Evolutionary conservation across 1,284 basidiomycete genomes (phyloP).

Genomic region (Anthracocystis setariae): DNA sequence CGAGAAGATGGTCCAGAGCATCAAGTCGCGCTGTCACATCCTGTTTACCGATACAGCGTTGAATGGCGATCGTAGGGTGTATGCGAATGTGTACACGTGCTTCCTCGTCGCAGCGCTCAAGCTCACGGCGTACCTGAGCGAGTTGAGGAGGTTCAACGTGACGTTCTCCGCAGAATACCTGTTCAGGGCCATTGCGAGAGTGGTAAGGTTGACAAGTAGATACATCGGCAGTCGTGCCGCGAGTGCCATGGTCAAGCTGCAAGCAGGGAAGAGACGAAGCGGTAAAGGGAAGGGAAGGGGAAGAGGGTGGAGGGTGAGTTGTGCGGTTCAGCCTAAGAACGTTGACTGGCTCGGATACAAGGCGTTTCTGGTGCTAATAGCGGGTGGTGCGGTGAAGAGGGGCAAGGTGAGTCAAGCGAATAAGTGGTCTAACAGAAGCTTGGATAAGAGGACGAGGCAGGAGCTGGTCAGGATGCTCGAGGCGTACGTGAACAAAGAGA

Average conservation of each 20-base stretch:
- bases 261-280: neutral
- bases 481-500: neutral
- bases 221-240: slow-evolving; percentile 28
- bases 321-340: slow-evolving; percentile 19
- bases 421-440: neutral
- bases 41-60: slow-evolving; percentile 81
- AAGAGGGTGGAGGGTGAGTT: slow-evolving; percentile 26
- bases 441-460: slow-evolving; percentile 12
- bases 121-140: slow-evolving; percentile 79
- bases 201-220: slow-evolving; percentile 33
- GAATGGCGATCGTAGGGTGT: slow-evolving; percentile 75
- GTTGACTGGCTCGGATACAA: slow-evolving; percentile 51
- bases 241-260: slow-evolving; percentile 14
- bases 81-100: slow-evolving; percentile 85
- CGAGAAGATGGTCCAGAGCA: slow-evolving; percentile 60
- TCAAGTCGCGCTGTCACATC: slow-evolving; percentile 70
- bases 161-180: slow-evolving; percentile 18
- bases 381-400: neutral
- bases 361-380: slow-evolving; percentile 33
- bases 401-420: neutral
- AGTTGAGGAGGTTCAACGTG: slow-evolving; percentile 72
- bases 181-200: slow-evolving; percentile 18
- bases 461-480: slow-evolving; percentile 18
- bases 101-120: slow-evolving; percentile 88
- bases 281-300: neutral